These are phyloP conservation scores for Euphorbia peplus DNA, from an alignment of 345 rosid species.

Conservation along the genomic window DNA sequence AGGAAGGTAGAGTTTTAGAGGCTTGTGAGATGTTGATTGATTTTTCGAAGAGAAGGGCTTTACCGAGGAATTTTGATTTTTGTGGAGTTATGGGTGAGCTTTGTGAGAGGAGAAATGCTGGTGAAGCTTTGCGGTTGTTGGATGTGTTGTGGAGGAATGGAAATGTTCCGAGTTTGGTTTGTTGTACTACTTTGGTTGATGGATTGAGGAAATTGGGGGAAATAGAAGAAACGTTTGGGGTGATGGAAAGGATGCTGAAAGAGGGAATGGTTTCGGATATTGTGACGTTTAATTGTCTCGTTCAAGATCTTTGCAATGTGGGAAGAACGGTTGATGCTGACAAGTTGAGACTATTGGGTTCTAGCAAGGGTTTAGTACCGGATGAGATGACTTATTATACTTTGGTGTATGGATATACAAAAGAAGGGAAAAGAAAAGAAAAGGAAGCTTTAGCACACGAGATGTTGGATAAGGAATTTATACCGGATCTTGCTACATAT, in stretches of 20 bases:
- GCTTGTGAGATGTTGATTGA: constrained; percentile 62
- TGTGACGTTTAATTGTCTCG: constrained; percentile 71
- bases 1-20: constrained; percentile 40
- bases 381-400: constrained; percentile 52
- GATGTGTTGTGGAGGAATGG: constrained; percentile 61
- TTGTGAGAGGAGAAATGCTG: constrained; percentile 42
- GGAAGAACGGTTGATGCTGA: constrained; percentile 56
- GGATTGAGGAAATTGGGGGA: constrained; percentile 65
- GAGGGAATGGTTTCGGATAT: constrained; percentile 56
- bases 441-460: constrained; percentile 63
- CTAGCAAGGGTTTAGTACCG: constrained; percentile 55
- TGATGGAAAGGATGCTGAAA: constrained; percentile 69
- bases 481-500: constrained; percentile 70
- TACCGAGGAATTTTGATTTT: constrained; percentile 61
- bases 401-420: constrained; percentile 56
- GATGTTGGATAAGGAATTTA: constrained; percentile 77
- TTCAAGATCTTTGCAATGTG: constrained; percentile 62
- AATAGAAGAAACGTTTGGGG: constrained; percentile 40
- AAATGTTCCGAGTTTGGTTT: constrained; percentile 54
- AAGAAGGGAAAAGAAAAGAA: constrained; percentile 57
- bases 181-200: constrained; percentile 73
- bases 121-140: constrained; percentile 53
- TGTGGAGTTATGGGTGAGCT: constrained; percentile 53
- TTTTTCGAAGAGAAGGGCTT: constrained; percentile 50
- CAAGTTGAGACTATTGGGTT: constrained; percentile 58